A percentile compares a stretch with the other conserved stretches of the same genome.
Evolutionary conservation across 768 basidiomycete genomes (phyloP).

Genomic region (Kwoniella bestiolae): DNA sequence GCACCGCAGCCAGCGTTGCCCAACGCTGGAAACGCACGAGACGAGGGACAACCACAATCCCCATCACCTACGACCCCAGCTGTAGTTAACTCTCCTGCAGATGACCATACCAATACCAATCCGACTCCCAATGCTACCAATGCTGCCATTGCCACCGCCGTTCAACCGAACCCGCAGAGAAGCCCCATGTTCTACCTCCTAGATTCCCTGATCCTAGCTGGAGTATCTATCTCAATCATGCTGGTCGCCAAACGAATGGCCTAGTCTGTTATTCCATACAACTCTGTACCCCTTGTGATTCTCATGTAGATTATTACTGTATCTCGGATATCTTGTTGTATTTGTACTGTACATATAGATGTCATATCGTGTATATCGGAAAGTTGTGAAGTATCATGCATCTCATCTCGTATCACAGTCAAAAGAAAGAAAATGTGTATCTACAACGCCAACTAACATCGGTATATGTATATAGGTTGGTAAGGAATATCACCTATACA

Average conservation of each 20-base stretch:
- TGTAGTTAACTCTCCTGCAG: no score
- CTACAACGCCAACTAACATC: background rate
- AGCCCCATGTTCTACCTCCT: slow-evolving; percentile 27
- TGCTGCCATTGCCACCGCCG: background rate
- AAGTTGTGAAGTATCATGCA: slow-evolving; percentile 6
- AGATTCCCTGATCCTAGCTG: slow-evolving; percentile 34
- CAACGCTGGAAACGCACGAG: no score
- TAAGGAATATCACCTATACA: background rate
- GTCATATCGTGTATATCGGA: background rate
- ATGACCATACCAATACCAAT: background rate
- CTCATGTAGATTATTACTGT: background rate
- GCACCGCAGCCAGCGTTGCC: no score
- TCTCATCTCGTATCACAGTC: slow-evolving; percentile 2
- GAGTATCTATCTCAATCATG: slow-evolving; percentile 25
- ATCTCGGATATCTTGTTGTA: background rate
- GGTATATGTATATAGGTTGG: background rate
- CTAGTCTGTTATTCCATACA: slow-evolving; percentile 6
- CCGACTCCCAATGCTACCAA: background rate
- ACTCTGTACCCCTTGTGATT: background rate
- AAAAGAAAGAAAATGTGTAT: background rate
- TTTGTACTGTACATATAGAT: background rate
- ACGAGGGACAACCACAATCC: background rate
- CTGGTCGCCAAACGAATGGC: slow-evolving; percentile 27
- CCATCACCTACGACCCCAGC: no score
- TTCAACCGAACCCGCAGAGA: background rate